Conservation (phyloP, 495 filamentous ascomycete genomes). For the Penicillium taxi region DNA sequence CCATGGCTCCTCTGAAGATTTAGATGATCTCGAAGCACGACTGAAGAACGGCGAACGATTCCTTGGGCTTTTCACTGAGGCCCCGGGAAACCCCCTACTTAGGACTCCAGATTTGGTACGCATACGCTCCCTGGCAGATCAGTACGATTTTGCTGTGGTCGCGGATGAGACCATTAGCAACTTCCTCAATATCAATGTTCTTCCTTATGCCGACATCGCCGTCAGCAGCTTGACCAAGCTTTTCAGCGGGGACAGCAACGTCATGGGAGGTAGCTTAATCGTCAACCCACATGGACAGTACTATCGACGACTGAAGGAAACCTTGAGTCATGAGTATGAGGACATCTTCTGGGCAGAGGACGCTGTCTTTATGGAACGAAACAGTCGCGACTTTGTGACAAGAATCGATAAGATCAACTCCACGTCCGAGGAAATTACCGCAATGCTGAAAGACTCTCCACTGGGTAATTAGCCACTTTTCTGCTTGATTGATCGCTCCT, state of each 20-base stretch:
- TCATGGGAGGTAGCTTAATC: constrained; percentile 88
- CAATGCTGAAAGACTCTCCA: constrained; percentile 51
- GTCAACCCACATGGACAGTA: constrained; percentile 72
- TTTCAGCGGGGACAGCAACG: constrained; percentile 94
- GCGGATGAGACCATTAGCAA: constrained; percentile 96
- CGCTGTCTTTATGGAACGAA: constrained; percentile 87
- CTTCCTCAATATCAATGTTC: constrained; percentile 88
- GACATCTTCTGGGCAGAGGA: constrained; percentile 93
- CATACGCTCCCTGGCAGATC: constrained; percentile 71
- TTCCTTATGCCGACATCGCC: constrained; percentile 81
- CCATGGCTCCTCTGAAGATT: constrained; percentile 66
- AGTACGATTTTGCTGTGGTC: constrained; percentile 82
- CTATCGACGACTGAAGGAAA: constrained; percentile 59
- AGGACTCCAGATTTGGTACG: constrained; percentile 74
- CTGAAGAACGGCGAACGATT: constrained; percentile 67
- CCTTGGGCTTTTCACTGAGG: constrained; percentile 87
- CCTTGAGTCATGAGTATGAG: constrained; percentile 59
- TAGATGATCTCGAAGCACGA: constrained; percentile 75
- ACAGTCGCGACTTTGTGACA: constrained; percentile 83
- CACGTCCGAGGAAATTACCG: constrained; percentile 78
- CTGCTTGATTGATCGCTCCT: neutral
- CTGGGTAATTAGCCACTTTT: constrained; percentile 31
- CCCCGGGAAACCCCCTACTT: constrained; percentile 85
- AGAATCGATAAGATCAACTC: constrained; percentile 77
- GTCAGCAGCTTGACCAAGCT: constrained; percentile 94